Evolutionary conservation across 768 basidiomycete genomes (phyloP).

Genomic region (Naematelia aurantialba): DNA sequence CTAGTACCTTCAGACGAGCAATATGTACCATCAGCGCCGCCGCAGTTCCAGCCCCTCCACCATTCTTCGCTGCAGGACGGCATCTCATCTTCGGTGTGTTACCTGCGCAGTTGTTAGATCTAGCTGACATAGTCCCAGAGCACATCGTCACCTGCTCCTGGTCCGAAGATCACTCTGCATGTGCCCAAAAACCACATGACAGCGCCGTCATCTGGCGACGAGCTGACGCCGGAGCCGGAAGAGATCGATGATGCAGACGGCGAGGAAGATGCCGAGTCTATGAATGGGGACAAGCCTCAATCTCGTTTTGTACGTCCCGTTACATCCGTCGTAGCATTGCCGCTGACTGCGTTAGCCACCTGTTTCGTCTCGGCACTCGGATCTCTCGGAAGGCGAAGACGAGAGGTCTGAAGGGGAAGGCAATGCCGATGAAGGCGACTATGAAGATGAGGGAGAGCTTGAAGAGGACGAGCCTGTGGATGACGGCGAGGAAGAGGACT

Average conservation of each 20-base stretch:
- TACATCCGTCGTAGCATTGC: background rate
- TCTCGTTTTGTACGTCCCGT: background rate
- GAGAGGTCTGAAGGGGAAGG: slow-evolving; percentile 15
- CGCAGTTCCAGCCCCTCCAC: too few species aligned
- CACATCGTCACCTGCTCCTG: slow-evolving; percentile 9
- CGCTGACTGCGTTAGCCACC: background rate
- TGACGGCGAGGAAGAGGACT: slow-evolving; percentile 19
- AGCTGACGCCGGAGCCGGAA: slow-evolving; percentile 32
- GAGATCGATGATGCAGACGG: slow-evolving; percentile 21
- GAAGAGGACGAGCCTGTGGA: slow-evolving; percentile 32
- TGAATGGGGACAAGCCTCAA: background rate
- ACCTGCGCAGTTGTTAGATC: background rate
- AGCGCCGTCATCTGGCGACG: slow-evolving; percentile 23
- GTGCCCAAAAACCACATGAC: slow-evolving; percentile 6
- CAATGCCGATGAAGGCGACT: slow-evolving; percentile 24
- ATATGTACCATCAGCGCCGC: background rate
- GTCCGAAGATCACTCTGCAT: slow-evolving; percentile 16
- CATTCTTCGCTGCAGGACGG: background rate
- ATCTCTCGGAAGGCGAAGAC: slow-evolving; percentile 9
- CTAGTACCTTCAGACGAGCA: slow-evolving; percentile 10
- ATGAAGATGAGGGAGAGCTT: slow-evolving; percentile 35
- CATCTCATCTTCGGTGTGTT: slow-evolving; percentile 1
- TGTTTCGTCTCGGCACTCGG: background rate
- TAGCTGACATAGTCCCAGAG: background rate
- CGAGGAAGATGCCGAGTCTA: slow-evolving; percentile 17